A percentile compares a stretch with the other conserved stretches of the same genome.
Conservation (phyloP, 2,329 filamentous ascomycete genomes). For the Verticillium alfalfae region DNA sequence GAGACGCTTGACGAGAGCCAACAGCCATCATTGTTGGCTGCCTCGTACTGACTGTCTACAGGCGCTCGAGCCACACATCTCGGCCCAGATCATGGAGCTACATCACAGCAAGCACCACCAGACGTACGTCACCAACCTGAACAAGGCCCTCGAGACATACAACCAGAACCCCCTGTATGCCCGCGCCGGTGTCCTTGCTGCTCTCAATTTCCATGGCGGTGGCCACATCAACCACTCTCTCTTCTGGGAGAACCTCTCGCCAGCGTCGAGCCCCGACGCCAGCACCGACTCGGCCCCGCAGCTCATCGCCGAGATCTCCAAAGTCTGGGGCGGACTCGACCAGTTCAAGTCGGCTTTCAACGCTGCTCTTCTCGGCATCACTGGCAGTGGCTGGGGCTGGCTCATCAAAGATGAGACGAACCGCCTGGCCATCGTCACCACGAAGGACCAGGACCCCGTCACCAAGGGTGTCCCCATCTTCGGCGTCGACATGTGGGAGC, state of each 20-base stretch:
- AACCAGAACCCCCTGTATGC: slow-evolving; percentile 28
- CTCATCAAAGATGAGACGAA: slow-evolving; percentile 59
- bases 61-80: slow-evolving; percentile 71
- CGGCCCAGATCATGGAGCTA: slow-evolving; percentile 73
- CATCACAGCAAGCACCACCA: slow-evolving; percentile 78
- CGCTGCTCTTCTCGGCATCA: slow-evolving; percentile 61
- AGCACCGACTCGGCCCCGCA: slow-evolving; percentile 49
- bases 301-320: slow-evolving; percentile 55
- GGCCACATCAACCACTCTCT: slow-evolving; percentile 91
- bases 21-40: neutral
- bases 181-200: slow-evolving; percentile 62
- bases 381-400: slow-evolving; percentile 89
- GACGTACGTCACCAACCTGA: slow-evolving; percentile 72
- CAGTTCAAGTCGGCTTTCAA: slow-evolving; percentile 63
- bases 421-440: slow-evolving; percentile 66
- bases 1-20: no score
- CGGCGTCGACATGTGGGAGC: slow-evolving; percentile 89
- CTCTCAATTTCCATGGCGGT: slow-evolving; percentile 83
- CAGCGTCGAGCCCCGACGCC: slow-evolving; percentile 52
- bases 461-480: slow-evolving; percentile 61
- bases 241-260: slow-evolving; percentile 82
- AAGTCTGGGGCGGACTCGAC: slow-evolving; percentile 64
- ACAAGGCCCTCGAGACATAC: slow-evolving; percentile 58
- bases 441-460: slow-evolving; percentile 82
- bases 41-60: slow-evolving; percentile 20